Base-by-base conservation (phyloP, 805 yeast species). In the Monosporozyma servazzii region DNA sequence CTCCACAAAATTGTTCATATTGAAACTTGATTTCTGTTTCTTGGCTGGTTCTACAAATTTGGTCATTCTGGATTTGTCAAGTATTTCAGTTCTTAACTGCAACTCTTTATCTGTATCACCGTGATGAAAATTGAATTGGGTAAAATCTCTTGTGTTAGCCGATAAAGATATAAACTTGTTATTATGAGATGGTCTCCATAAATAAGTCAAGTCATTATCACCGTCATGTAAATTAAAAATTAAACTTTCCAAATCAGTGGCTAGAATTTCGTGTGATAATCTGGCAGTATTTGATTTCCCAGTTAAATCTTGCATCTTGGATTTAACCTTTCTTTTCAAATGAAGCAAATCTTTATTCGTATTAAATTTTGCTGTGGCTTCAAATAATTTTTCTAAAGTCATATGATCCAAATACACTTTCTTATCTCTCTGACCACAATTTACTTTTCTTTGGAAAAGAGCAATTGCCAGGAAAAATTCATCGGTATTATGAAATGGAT, bases 381-480 rank as follows among this genome's bases (percentile, higher is more conserved):
- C 69, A 52, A 76, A 71, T 2, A 81, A 65, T 51, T 75, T 74
- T 48, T 73, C 74, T 47, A 75, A 66, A 0, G 91, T 84, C 48
- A 70, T 71, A 36, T 77, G 71, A 65, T 85, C 89, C 36, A 86
- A 69, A 54, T 74, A 75, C 54, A 79, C 64, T 27, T 77, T 75
- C 54, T 73, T 72, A 25, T 43, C 36, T n/a, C n/a, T 43, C 5
- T 21, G 23, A n/a, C 8, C 15, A 30, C 20, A 30, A 5, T 75
- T 74, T 56, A 75, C 74, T 53, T 82, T 85, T 61, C 80, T 86
- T 65, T 93, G 97, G 64, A 90, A 91, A 54, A 80, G 84, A 1
- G 79, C 78, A 21, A 93, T 75, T 5, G 88, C 78, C 3, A 75
- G 65, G 66, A 81, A 75, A 60, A 90, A 85, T 46, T 76, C 76